Percentiles rank a stretch among this genome's conserved stretches.
Evolutionary conservation across 495 filamentous ascomycete species (phyloP).

Genomic region (Penicillium longicatenatum): DNA sequence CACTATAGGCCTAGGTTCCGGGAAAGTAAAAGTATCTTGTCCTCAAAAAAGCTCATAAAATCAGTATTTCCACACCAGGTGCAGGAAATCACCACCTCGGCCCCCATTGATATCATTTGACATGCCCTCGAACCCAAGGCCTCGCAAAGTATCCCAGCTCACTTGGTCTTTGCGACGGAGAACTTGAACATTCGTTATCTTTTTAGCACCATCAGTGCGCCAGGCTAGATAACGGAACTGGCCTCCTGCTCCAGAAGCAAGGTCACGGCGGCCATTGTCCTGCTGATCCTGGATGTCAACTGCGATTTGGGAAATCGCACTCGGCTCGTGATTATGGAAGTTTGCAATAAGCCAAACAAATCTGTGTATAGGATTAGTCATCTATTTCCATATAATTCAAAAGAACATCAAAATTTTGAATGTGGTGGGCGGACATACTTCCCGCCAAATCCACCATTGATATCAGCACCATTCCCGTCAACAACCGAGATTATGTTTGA

Average conservation of each 20-base stretch:
- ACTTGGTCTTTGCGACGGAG: neutral
- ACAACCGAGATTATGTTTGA: neutral
- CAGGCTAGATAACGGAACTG: neutral
- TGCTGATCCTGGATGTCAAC: neutral
- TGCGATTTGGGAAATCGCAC: neutral
- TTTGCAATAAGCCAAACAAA: neutral
- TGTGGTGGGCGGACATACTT: neutral
- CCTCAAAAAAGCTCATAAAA: too few species aligned
- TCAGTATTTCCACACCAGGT: neutral
- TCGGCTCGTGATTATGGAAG: neutral
- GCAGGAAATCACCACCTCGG: neutral
- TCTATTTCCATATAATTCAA: too few species aligned
- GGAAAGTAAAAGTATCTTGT: too few species aligned
- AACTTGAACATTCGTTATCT: neutral
- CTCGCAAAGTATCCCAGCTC: neutral
- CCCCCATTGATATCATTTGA: neutral
- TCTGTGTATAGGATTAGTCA: too few species aligned
- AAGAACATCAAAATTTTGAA: too few species aligned
- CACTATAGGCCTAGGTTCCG: too few species aligned
- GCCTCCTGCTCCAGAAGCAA: neutral
- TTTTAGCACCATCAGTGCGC: neutral
- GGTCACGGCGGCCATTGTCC: neutral
- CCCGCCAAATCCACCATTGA: neutral
- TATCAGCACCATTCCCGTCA: neutral
- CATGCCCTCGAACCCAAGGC: neutral